Evolutionary conservation across 768 basidiomycete genomes (phyloP), one percentile per base, ranked within the genome.

Genomic region (Leucogyrophana mollusca): DNA sequence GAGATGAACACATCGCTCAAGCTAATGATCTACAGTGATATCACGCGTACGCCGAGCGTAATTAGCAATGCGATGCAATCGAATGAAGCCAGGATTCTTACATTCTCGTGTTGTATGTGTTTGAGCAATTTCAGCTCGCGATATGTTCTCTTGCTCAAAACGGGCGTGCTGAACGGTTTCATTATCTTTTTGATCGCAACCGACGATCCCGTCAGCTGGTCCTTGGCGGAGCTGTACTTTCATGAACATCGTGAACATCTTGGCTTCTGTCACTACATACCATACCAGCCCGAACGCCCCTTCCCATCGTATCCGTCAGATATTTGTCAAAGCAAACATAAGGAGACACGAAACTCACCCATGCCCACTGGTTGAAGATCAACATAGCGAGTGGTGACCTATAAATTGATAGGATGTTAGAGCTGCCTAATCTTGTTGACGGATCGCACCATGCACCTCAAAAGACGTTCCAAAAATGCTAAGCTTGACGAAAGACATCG

Each of bases 111-210:
- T 61, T 95, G 90, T 58, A 99, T 90, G 68, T 99, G 95, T 72
- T 98, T 98, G 62, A 99, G 78, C 34, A 99, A 79, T 71, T 99
- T 99, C 59, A 99, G 79, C 71, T 99, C 96, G 51, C 96, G 82
- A 68, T 98, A 98, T 1, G 96, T 99, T 53, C 96, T 79, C 72
- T 98, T 98, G 68, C 86, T 87, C 57, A 99, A 77, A n/a, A 99
- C 96, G 16, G 96, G 94, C 5, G 96, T 97, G 64, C 88, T 90
- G 73, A 99, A 99, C 6, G 96, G 96, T 69, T 99, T 99, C 95
- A 98, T 98, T 76, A 98, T 99, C 83, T 98, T 98, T 82, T 99
- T 99, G 75, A 99, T 94, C 60, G 96, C 96, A 47, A 95, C 94
- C 14, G 91, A 89, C 37, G 92, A 82, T 34, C 83, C 88, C 8